A percentile compares a stretch with the other conserved stretches of the same genome.
Conservation (phyloP, 2,329 filamentous ascomycete genomes). For the Curvularia spicifera region DNA sequence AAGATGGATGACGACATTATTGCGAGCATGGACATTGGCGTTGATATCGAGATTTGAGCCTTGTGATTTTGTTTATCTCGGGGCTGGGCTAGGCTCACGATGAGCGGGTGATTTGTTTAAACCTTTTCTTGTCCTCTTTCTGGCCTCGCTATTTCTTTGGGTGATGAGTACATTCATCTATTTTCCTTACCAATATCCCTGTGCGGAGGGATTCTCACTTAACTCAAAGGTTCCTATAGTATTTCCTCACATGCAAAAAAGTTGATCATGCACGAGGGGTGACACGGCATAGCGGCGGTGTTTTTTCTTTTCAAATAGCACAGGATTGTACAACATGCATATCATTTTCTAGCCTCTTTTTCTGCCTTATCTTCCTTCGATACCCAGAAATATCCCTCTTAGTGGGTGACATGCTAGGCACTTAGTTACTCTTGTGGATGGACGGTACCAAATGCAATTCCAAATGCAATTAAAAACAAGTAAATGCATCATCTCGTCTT, state of each 20-base stretch:
- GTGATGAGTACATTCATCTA: neutral
- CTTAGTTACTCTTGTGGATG: no score
- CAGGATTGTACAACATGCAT: neutral
- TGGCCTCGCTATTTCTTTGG: neutral
- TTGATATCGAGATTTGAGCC: slow-evolving; percentile 82
- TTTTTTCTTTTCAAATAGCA: neutral
- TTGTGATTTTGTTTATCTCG: neutral
- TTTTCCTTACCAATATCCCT: neutral
- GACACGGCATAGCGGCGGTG: neutral
- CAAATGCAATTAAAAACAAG: no score
- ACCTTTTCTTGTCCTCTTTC: neutral
- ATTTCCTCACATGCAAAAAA: neutral
- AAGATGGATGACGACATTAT: slow-evolving; percentile 93
- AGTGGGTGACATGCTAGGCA: no score
- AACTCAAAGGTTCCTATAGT: neutral
- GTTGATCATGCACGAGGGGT: neutral
- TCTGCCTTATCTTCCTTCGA: neutral
- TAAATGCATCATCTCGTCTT: no score
- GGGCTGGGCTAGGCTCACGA: neutral
- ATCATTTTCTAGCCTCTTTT: neutral
- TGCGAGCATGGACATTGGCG: slow-evolving; percentile 83
- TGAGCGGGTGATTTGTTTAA: neutral
- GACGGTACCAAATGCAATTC: no score
- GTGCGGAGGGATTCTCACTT: neutral
- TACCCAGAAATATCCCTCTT: neutral